phyloP scores from a whole-genome alignment of 208 protist species.

The Herpetomonas tarakana region DNA sequence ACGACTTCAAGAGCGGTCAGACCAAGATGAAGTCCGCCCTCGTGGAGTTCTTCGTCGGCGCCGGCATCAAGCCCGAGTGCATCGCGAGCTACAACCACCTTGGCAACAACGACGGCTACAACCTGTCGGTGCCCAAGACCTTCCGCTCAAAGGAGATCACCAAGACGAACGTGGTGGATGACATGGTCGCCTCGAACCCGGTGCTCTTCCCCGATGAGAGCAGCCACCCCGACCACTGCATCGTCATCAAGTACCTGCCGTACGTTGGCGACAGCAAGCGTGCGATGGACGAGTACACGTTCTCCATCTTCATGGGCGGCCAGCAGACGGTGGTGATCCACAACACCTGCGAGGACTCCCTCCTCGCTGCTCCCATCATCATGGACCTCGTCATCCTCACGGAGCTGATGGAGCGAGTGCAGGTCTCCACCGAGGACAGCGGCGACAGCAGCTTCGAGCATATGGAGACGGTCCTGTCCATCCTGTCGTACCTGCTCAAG shows the following conservation, averaged over 20 bases:
- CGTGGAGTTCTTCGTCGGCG: slow-evolving; percentile 97
- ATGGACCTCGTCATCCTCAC: slow-evolving; percentile 97
- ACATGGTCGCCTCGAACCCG: slow-evolving; percentile 97
- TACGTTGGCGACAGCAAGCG: slow-evolving; percentile 97
- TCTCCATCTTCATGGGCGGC: slow-evolving; percentile 98
- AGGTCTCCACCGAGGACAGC: slow-evolving; percentile 24
- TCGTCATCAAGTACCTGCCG: slow-evolving; percentile 99
- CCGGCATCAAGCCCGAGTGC: slow-evolving; percentile 88
- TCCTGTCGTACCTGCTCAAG: slow-evolving; percentile 98
- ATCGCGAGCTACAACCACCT: slow-evolving; percentile 94
- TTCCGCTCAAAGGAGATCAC: slow-evolving; percentile 99
- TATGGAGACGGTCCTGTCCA: slow-evolving; percentile 93
- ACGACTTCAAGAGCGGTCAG: slow-evolving; percentile 99
- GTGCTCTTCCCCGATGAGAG: slow-evolving; percentile 93
- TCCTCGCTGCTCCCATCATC: slow-evolving; percentile 98
- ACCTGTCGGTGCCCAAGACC: slow-evolving; percentile 94
- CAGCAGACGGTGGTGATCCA: slow-evolving; percentile 94
- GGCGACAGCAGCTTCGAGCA: slow-evolving; percentile 55
- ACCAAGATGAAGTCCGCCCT: slow-evolving; percentile 99
- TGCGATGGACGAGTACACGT: slow-evolving; percentile 99
- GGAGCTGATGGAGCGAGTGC: slow-evolving; percentile 95
- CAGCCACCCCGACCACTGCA: slow-evolving; percentile 96
- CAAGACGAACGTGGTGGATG: slow-evolving; percentile 99
- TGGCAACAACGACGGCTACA: slow-evolving; percentile 99
- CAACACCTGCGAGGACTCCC: slow-evolving; percentile 99